A percentile compares a stretch with the other conserved stretches of the same genome.
Evolutionary conservation across 768 basidiomycete species (phyloP).

Genomic region (Termitomyces sp.): DNA sequence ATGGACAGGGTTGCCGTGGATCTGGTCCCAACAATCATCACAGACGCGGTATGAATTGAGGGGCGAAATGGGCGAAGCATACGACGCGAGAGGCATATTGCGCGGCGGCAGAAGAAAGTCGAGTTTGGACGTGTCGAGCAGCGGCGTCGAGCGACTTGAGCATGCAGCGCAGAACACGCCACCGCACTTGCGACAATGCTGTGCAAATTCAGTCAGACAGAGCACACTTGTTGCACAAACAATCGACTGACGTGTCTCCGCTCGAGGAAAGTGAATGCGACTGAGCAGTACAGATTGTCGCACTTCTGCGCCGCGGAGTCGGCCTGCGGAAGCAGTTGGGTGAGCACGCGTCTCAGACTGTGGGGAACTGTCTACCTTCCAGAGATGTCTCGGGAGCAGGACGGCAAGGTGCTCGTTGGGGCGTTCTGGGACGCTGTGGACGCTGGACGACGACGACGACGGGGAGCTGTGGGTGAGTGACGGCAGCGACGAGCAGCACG

Average conservation of each 20-base stretch:
- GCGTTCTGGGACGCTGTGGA: slow-evolving; percentile 25
- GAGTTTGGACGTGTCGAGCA: slow-evolving; percentile 71
- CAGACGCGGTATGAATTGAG: slow-evolving; percentile 61
- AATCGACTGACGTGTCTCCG: slow-evolving; percentile 62
- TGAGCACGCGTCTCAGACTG: slow-evolving; percentile 6
- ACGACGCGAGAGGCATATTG: slow-evolving; percentile 52
- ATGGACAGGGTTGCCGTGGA: slow-evolving; percentile 49
- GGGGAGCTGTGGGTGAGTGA: slow-evolving; percentile 25
- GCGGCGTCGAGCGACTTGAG: slow-evolving; percentile 50
- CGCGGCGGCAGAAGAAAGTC: slow-evolving; percentile 68
- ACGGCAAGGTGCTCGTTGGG: slow-evolving; percentile 77
- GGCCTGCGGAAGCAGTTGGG: slow-evolving; percentile 34
- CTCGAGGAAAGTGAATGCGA: slow-evolving; percentile 61
- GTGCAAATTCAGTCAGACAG: slow-evolving; percentile 18
- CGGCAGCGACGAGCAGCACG: slow-evolving; percentile 19
- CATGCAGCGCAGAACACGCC: slow-evolving; percentile 70
- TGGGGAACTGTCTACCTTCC: slow-evolving; percentile 52
- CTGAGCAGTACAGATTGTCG: slow-evolving; percentile 70
- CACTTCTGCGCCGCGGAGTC: slow-evolving; percentile 58
- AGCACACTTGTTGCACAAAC: background rate
- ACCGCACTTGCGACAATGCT: slow-evolving; percentile 86
- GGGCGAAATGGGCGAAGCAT: slow-evolving; percentile 55
- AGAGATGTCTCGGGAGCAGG: slow-evolving; percentile 59
- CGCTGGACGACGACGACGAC: slow-evolving; percentile 27
- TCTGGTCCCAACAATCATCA: slow-evolving; percentile 71